These are phyloP conservation scores for Juglanconis sp. DNA, from an alignment of 2,329 filamentous ascomycete species.

Conservation along the genomic window DNA sequence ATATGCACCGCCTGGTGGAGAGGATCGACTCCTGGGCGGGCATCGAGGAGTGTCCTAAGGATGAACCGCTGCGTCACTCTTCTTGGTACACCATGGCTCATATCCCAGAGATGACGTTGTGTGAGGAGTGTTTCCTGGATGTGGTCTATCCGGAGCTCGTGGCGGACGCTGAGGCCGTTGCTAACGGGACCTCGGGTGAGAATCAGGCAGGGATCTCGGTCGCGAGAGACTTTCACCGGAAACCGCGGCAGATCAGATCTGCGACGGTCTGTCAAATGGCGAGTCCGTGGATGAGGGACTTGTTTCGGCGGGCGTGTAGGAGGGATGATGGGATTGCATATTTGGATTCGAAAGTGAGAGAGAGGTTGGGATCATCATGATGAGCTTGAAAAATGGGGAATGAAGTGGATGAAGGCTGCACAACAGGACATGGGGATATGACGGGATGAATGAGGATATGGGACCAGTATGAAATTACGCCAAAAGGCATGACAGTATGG, in stretches of 20 bases:
- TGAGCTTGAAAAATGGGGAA: not conserved
- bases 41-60: constrained; percentile 62
- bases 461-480: no score
- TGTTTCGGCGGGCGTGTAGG: constrained; percentile 66
- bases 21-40: constrained; percentile 58
- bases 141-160: constrained; percentile 68
- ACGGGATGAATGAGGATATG: not conserved
- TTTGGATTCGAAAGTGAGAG: constrained; percentile 54
- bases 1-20: constrained; percentile 61
- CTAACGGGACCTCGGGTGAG: not conserved
- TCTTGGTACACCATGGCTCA: constrained; percentile 76
- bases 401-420: not conserved
- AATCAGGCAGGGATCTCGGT: constrained; percentile 32
- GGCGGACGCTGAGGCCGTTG: constrained; percentile 39
- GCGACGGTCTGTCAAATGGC: constrained; percentile 73
- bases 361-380: constrained; percentile 46
- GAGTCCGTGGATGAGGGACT: constrained; percentile 70
- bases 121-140: constrained; percentile 80
- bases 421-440: not conserved
- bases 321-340: constrained; percentile 61
- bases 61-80: constrained; percentile 58
- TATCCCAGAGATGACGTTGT: constrained; percentile 77
- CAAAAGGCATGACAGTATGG: no score
- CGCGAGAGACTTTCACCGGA: constrained; percentile 62
- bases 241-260: constrained; percentile 49